phyloP scores from a whole-genome alignment of 2,329 filamentous ascomycete species.

The Pseudogymnoascus sp. region DNA sequence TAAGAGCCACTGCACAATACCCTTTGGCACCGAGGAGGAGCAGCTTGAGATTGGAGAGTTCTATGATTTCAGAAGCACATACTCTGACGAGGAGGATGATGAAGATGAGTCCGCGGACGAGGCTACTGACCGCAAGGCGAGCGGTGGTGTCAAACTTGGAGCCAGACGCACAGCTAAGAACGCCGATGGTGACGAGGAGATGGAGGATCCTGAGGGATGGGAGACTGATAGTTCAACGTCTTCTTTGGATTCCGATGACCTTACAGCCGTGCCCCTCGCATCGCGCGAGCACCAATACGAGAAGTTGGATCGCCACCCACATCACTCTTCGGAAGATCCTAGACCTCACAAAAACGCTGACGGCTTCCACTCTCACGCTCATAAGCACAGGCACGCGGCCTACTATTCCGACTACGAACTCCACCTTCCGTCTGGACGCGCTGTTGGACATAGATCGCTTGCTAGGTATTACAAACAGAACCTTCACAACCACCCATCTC shows the following conservation, averaged over 20 bases:
- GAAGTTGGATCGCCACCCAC: conserved; percentile 62
- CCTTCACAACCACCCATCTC: conserved; percentile 71
- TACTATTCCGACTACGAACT: conserved; percentile 92
- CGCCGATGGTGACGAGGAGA: conserved; percentile 46
- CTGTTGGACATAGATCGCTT: conserved; percentile 81
- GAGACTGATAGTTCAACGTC: conserved; percentile 92
- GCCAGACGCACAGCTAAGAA: conserved; percentile 47
- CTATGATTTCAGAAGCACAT: conserved; percentile 94
- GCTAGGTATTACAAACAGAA: conserved; percentile 91
- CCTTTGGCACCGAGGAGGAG: conserved; percentile 79
- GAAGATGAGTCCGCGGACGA: conserved; percentile 51
- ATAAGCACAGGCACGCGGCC: conserved; percentile 63
- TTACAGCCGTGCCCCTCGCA: conserved; percentile 71
- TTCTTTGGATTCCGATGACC: conserved; percentile 76
- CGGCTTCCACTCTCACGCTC: conserved; percentile 75
- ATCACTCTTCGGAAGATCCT: conserved; percentile 65
- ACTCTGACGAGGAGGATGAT: conserved; percentile 68
- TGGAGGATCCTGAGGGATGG: conserved; percentile 69
- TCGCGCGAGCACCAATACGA: conserved; percentile 63
- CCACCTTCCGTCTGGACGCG: conserved; percentile 81
- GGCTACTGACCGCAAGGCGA: conserved; percentile 38
- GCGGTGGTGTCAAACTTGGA: conserved; percentile 62
- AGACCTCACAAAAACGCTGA: conserved; percentile 66
- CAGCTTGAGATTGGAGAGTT: conserved; percentile 92
- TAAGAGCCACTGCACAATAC: conserved; percentile 94